These are phyloP conservation scores for Pyrenula massariospora DNA, from an alignment of 495 filamentous ascomycete genomes.

Conservation along the genomic window DNA sequence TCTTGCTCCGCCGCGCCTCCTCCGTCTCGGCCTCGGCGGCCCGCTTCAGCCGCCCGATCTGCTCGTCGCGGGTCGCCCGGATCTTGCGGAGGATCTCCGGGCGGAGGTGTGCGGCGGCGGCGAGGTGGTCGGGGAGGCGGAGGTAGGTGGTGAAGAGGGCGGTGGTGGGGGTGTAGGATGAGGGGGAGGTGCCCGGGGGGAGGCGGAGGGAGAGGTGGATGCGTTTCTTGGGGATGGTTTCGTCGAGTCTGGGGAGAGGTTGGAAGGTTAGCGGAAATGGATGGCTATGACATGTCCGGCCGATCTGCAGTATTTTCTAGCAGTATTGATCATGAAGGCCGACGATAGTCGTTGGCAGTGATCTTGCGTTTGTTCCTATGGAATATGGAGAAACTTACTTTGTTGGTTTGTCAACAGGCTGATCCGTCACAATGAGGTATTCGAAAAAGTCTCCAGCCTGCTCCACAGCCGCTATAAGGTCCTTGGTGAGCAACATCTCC, in stretches of 20 bases:
- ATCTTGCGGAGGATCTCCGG: slow-evolving; percentile 82
- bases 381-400: slow-evolving; percentile 65
- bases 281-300: no score
- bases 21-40: slow-evolving; percentile 84
- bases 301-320: no score
- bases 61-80: slow-evolving; percentile 66
- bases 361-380: slow-evolving; percentile 74
- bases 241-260: slow-evolving; percentile 77
- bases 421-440: slow-evolving; percentile 80
- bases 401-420: slow-evolving; percentile 78
- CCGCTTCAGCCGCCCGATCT: slow-evolving; percentile 67
- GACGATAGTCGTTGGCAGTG: no score
- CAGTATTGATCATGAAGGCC: no score
- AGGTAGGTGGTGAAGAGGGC: slow-evolving; percentile 77
- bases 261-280: no score
- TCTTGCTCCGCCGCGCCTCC: slow-evolving; percentile 68
- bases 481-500: slow-evolving; percentile 71
- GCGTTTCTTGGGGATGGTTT: slow-evolving; percentile 76
- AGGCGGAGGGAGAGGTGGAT: slow-evolving; percentile 65
- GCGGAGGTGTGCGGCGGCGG: slow-evolving; percentile 67
- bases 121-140: slow-evolving; percentile 72
- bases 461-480: slow-evolving; percentile 70
- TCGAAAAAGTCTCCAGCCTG: slow-evolving; percentile 74
- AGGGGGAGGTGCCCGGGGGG: slow-evolving; percentile 34
- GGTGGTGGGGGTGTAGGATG: slow-evolving; percentile 46